Percentiles rank a stretch among this genome's conserved stretches.
These are phyloP conservation scores for Lumnitzera littorea DNA, from an alignment of 345 rosid genomes.

Conservation along the genomic window DNA sequence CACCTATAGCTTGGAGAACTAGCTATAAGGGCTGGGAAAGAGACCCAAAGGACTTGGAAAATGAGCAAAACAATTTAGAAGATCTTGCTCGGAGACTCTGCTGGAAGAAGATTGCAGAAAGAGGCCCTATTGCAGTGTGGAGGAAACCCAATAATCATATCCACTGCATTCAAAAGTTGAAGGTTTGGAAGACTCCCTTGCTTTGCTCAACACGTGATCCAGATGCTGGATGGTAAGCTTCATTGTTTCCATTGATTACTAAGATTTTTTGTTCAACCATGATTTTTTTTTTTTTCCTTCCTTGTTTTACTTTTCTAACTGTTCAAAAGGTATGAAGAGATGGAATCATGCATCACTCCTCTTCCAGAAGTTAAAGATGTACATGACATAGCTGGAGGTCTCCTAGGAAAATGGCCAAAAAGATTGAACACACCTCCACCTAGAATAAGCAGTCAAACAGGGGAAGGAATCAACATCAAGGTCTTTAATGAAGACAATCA, in stretches of 20 bases:
- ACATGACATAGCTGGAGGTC: slow-evolving; percentile 28
- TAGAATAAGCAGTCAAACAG: slow-evolving; percentile 18
- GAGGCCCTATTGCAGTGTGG: slow-evolving; percentile 47
- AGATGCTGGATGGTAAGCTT: slow-evolving; percentile 51
- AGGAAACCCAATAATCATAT: slow-evolving; percentile 55
- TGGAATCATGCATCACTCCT: slow-evolving; percentile 56
- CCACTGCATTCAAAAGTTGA: slow-evolving; percentile 36
- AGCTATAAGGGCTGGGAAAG: slow-evolving; percentile 40
- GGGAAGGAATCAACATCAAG: slow-evolving; percentile 23
- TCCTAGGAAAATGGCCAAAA: slow-evolving; percentile 37
- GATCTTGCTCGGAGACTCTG: slow-evolving; percentile 45
- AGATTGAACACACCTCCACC: slow-evolving; percentile 40
- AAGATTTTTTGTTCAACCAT: background rate
- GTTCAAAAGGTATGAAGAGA: slow-evolving; percentile 35
- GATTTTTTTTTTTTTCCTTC: background rate
- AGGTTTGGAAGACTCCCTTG: slow-evolving; percentile 24
- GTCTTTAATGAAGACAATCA: slow-evolving; percentile 30
- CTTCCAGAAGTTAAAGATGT: slow-evolving; percentile 24
- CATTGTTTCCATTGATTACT: background rate
- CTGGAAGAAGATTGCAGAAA: slow-evolving; percentile 66
- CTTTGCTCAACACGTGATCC: slow-evolving; percentile 33
- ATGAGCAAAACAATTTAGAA: slow-evolving; percentile 44
- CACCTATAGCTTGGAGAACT: slow-evolving; percentile 47
- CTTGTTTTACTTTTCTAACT: background rate
- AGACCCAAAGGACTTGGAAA: slow-evolving; percentile 27